These are phyloP conservation scores for Scenedesmus sp. DNA, from an alignment of 163 green algal species.

Conservation along the genomic window DNA sequence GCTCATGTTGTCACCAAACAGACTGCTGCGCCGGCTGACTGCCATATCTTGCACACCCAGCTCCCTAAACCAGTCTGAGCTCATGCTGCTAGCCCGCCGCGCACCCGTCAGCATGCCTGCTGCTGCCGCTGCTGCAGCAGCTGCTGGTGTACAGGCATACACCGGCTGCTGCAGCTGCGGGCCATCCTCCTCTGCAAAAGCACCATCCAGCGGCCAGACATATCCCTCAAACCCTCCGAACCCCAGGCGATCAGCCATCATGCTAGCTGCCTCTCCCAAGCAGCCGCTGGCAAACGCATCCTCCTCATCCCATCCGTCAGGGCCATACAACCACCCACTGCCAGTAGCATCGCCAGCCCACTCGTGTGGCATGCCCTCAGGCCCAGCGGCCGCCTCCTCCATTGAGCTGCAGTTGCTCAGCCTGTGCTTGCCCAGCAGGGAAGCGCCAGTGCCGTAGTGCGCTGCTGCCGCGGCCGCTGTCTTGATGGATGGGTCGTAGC, in stretches of 20 bases:
- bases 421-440: not conserved
- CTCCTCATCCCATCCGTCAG: not conserved
- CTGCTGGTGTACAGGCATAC: not conserved
- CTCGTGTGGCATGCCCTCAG: not conserved
- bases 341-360: not conserved
- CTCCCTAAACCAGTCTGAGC: not conserved
- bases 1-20: not conserved
- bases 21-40: not conserved
- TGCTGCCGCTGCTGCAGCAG: not conserved
- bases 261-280: not conserved
- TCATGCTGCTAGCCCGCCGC: not conserved
- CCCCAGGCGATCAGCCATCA: not conserved
- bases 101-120: not conserved
- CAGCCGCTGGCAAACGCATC: not conserved
- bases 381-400: not conserved
- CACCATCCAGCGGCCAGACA: not conserved
- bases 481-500: not conserved
- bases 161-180: not conserved
- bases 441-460: not conserved
- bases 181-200: not conserved
- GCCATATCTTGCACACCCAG: not conserved
- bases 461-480: not conserved
- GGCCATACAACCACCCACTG: not conserved
- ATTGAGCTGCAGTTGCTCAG: constrained; percentile 6
- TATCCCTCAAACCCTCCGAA: not conserved